A percentile compares a stretch with the other conserved stretches of the same genome.
Evolutionary conservation across 1,139 yeast species (phyloP).

Genomic region (Kurtzmaniella quercitrusa): DNA sequence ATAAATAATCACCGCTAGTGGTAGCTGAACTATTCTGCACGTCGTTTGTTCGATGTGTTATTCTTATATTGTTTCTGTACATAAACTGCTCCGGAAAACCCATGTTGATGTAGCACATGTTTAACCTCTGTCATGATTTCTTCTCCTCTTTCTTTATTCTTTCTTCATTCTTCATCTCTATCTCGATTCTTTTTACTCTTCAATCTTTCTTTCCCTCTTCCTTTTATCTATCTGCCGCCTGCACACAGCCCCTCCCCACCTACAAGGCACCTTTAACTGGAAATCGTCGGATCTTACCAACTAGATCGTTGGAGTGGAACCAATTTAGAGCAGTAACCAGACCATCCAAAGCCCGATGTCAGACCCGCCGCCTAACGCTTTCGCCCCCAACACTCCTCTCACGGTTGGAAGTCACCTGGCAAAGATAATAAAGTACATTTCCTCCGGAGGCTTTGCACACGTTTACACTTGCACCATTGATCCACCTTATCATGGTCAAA

Average conservation of each 20-base stretch:
- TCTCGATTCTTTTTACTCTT: no score
- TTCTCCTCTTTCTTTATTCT: not conserved
- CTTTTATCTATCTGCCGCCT: not conserved
- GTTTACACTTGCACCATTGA: conserved; percentile 61
- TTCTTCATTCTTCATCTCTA: no score
- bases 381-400: conserved; percentile 55
- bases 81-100: no score
- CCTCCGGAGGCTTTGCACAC: conserved; percentile 79
- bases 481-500: conserved; percentile 46
- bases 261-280: no score
- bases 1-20: no score
- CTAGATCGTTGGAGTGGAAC: not conserved
- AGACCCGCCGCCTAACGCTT: conserved; percentile 52
- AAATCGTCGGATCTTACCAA: not conserved
- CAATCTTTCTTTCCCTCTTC: no score
- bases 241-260: not conserved
- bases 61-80: no score
- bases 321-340: not conserved
- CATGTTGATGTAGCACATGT: no score
- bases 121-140: no score
- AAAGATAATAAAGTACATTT: conserved; percentile 53
- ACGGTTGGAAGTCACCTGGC: conserved; percentile 65
- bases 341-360: conserved; percentile 13
- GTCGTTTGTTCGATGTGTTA: no score
- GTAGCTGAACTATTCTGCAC: no score